Percentiles rank a stretch among this genome's conserved stretches.
Evolutionary conservation across 2,329 filamentous ascomycete genomes (phyloP).

Genomic region (Fusarium pininemorale): DNA sequence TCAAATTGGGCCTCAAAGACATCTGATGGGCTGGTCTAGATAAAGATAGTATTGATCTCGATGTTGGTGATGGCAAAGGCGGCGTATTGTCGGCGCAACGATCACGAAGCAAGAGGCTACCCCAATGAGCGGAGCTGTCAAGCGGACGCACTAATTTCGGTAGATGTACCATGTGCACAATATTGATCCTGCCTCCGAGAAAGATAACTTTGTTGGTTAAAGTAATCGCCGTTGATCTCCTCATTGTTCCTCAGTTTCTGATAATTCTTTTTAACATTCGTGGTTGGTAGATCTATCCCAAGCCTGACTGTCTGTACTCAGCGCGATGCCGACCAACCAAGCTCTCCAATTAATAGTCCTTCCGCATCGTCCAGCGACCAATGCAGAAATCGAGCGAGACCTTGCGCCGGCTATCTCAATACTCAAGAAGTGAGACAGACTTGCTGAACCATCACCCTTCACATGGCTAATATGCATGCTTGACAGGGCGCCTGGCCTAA

Average conservation of each 20-base stretch:
- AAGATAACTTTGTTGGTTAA: background rate
- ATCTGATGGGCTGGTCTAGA: accelerated
- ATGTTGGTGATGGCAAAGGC: background rate
- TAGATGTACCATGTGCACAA: background rate
- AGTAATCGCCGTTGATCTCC: background rate
- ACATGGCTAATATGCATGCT: background rate
- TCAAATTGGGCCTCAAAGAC: accelerated
- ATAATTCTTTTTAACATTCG: background rate
- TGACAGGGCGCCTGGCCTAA: background rate
- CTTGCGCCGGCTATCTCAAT: background rate
- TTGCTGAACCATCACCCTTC: no score
- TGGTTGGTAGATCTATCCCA: background rate
- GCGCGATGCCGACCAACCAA: background rate
- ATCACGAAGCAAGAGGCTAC: no score
- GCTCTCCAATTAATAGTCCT: background rate
- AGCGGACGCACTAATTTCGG: background rate
- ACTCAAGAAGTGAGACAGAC: background rate
- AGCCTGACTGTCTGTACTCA: background rate
- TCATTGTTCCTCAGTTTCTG: no score
- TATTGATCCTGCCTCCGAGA: accelerated
- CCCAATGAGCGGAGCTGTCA: no score
- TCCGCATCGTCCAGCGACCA: background rate
- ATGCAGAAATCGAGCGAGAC: background rate
- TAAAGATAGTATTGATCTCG: background rate
- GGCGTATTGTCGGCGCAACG: background rate